These are phyloP conservation scores for Ophiostoma sp. DNA, from an alignment of 2,329 filamentous ascomycete species.

Conservation along the genomic window DNA sequence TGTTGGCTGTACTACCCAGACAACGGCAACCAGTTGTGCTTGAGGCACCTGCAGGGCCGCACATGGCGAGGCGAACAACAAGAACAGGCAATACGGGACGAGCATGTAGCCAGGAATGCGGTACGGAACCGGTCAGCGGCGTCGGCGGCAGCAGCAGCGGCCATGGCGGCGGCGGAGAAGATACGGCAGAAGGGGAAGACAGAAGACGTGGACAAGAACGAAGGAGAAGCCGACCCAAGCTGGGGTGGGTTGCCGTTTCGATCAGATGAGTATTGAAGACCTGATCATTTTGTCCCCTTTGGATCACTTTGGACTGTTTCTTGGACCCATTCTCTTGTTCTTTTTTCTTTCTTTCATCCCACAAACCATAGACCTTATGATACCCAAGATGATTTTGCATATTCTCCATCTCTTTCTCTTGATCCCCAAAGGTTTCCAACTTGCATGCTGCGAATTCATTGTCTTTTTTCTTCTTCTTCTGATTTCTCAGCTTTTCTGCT, in stretches of 20 bases:
- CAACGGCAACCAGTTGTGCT: conserved; percentile 45
- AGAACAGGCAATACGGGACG: conserved; percentile 30
- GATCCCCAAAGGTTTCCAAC: no score
- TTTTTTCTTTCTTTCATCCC: neutral
- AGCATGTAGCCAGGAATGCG: conserved; percentile 16
- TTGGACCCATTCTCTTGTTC: neutral
- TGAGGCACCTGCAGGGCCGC: conserved; percentile 53
- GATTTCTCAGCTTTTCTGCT: neutral
- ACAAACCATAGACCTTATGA: no score
- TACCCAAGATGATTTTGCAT: no score
- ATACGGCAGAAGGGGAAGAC: neutral
- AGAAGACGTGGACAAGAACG: neutral
- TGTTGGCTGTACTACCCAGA: conserved; percentile 57
- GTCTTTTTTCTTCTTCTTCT: neutral
- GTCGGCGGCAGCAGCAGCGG: neutral
- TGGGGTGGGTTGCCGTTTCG: neutral
- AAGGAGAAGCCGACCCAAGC: neutral
- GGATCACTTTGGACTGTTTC: neutral
- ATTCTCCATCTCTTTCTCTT: neutral
- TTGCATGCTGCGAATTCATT: no score
- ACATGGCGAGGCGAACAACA: conserved; percentile 48
- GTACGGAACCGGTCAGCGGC: conserved; percentile 25
- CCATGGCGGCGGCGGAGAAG: neutral
- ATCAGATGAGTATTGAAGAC: neutral
- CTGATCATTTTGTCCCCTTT: neutral